These are phyloP conservation scores for Fistulina hepatica DNA, from an alignment of 1,284 basidiomycete species.

Conservation along the genomic window DNA sequence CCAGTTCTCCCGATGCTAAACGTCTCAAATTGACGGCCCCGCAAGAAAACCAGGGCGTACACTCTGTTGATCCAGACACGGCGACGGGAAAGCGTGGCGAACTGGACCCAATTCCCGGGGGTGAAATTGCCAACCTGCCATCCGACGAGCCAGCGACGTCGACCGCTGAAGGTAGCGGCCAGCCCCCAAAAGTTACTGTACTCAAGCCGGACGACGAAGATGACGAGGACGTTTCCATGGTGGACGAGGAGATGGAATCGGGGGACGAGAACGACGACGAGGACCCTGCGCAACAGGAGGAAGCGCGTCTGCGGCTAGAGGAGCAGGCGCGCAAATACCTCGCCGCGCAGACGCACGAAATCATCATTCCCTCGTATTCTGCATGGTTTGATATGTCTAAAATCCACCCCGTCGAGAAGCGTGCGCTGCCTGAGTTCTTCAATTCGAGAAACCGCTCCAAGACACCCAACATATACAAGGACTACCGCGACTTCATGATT, in stretches of 20 bases:
- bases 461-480: constrained; percentile 96
- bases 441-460: constrained; percentile 92
- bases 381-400: constrained; percentile 97
- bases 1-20: constrained; percentile 49
- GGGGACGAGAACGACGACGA: constrained; percentile 68
- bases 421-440: constrained; percentile 97
- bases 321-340: constrained; percentile 90
- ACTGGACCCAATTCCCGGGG: constrained; percentile 59
- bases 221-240: constrained; percentile 64
- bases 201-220: constrained; percentile 57
- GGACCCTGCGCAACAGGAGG: constrained; percentile 71
- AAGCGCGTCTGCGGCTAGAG: constrained; percentile 66
- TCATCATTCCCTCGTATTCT: constrained; percentile 95
- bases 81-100: constrained; percentile 67
- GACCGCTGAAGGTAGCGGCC: constrained; percentile 35
- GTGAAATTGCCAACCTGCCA: constrained; percentile 62
- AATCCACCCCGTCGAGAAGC: constrained; percentile 87
- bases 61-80: constrained; percentile 62
- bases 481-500: constrained; percentile 99
- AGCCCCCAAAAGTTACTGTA: constrained; percentile 31
- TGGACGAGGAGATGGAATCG: constrained; percentile 58
- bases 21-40: constrained; percentile 54
- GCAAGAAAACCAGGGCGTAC: constrained; percentile 49
- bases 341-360: constrained; percentile 92
- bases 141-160: constrained; percentile 34